Evolutionary conservation across 176 grass and related monocot species (phyloP).

Genomic region (Canna indica): DNA sequence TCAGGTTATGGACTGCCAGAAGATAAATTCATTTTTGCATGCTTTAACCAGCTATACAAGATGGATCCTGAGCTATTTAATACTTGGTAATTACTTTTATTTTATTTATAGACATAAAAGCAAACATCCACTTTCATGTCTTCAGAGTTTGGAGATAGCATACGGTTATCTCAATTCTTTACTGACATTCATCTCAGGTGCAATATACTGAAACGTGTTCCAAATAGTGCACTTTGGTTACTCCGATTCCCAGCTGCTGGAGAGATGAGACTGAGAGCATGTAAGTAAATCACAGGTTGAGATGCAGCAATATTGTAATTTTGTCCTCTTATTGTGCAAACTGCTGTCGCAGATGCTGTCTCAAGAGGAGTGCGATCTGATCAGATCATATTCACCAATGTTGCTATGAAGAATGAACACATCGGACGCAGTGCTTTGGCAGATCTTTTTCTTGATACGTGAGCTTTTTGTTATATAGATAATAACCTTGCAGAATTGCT

Average conservation of each 20-base stretch:
- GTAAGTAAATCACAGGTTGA: constrained; percentile 56
- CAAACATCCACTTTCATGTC: too few relatives aligned
- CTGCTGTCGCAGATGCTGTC: constrained; percentile 87
- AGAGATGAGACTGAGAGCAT: constrained; percentile 59
- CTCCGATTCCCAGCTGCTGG: constrained; percentile 79
- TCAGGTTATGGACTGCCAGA: constrained; percentile 70
- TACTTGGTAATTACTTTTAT: constrained; percentile 57
- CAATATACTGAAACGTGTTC: constrained; percentile 77
- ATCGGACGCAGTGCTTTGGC: constrained; percentile 70
- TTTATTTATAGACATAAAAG: too few relatives aligned
- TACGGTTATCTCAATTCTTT: too few relatives aligned
- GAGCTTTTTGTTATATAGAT: constrained; percentile 17
- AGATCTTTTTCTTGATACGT: constrained; percentile 79
- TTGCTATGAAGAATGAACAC: constrained; percentile 86
- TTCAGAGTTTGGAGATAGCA: too few relatives aligned
- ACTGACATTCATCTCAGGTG: too few relatives aligned
- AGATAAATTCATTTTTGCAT: constrained; percentile 86
- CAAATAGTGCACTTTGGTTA: constrained; percentile 71
- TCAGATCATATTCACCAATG: constrained; percentile 87
- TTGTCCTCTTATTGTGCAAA: too few relatives aligned
- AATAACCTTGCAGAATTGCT: too few relatives aligned
- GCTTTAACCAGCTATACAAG: constrained; percentile 94
- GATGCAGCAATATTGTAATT: too few relatives aligned
- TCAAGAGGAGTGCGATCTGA: constrained; percentile 55
- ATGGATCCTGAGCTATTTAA: constrained; percentile 93